These are phyloP conservation scores for Penicillium psychrofluorescens DNA, from an alignment of 495 filamentous ascomycete genomes.

Conservation along the genomic window DNA sequence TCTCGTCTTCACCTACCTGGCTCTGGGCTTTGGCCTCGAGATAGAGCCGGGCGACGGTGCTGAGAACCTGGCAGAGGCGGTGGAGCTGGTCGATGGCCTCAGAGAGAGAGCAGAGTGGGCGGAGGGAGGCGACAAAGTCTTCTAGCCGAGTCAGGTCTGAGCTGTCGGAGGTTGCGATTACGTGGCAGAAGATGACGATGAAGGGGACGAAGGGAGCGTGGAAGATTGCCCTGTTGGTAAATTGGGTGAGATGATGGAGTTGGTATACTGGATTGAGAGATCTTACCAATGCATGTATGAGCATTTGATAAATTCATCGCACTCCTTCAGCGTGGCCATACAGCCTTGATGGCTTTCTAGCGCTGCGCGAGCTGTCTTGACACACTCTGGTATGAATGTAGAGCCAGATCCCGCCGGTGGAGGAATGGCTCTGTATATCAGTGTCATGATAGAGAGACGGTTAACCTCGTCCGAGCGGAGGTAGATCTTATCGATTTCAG, in stretches of 20 bases:
- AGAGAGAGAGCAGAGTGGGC: conserved; percentile 41
- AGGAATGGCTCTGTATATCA: conserved; percentile 59
- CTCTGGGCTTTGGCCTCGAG: conserved; percentile 50
- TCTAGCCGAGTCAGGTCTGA: conserved; percentile 46
- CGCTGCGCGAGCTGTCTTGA: conserved; percentile 49
- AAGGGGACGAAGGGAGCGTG: conserved; percentile 62
- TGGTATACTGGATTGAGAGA: too few relatives aligned
- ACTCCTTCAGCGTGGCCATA: conserved; percentile 39
- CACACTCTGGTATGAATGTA: conserved; percentile 52
- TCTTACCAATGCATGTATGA: conserved; percentile 59
- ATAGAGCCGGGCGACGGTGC: conserved; percentile 55
- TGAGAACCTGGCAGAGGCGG: conserved; percentile 53
- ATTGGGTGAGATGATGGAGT: neutral
- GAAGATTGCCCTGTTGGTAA: conserved; percentile 49
- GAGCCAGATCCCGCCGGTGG: conserved; percentile 23
- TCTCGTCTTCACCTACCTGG: conserved; percentile 31
- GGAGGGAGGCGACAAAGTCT: conserved; percentile 51
- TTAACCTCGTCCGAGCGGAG: conserved; percentile 49
- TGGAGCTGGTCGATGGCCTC: conserved; percentile 52
- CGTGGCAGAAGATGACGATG: conserved; percentile 64
- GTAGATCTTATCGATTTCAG: conserved; percentile 37
- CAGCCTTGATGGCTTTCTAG: conserved; percentile 47
- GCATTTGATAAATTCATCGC: conserved; percentile 34
- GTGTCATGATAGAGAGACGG: conserved; percentile 44
- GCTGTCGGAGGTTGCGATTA: conserved; percentile 40